Evolutionary conservation across 1,284 basidiomycete species (phyloP).

Genomic region (Marasmius oreades): DNA sequence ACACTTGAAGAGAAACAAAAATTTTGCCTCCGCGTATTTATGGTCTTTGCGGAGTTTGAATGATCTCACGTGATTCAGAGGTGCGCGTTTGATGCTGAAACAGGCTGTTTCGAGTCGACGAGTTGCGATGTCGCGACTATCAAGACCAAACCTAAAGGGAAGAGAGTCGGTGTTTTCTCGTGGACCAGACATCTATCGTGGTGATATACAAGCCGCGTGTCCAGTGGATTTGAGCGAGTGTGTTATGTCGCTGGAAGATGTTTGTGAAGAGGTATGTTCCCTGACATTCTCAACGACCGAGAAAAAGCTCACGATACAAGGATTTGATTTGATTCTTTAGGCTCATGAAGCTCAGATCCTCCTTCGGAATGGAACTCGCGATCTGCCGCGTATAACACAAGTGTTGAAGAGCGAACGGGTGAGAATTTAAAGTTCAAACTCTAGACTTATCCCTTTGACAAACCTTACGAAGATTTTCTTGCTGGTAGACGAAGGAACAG

Average conservation of each 20-base stretch:
- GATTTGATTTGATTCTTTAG: conserved; percentile 28
- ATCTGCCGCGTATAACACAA: conserved; percentile 64
- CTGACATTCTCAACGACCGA: background rate
- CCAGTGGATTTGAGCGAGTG: conserved; percentile 69
- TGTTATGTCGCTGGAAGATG: conserved; percentile 70
- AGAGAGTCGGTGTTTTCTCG: conserved; percentile 67
- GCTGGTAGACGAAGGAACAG: conserved; percentile 64
- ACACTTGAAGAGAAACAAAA: conserved; percentile 33
- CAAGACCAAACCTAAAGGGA: conserved; percentile 51
- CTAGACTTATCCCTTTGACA: background rate
- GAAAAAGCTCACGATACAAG: background rate
- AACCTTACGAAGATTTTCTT: conserved; percentile 53
- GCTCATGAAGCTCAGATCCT: conserved; percentile 63
- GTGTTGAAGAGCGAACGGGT: conserved; percentile 65
- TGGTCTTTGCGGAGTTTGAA: background rate
- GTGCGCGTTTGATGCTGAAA: too few relatives aligned
- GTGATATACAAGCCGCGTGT: conserved; percentile 59
- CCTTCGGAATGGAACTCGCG: conserved; percentile 65
- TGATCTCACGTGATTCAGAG: background rate
- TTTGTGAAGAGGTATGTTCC: conserved; percentile 59
- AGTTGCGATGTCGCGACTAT: conserved; percentile 58
- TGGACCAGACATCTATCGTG: conserved; percentile 54
- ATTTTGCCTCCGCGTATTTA: background rate
- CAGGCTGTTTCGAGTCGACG: too few relatives aligned
- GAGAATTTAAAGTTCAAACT: conserved; percentile 15